A percentile compares a stretch with the other conserved stretches of the same genome.
Conservation (phyloP, 2,329 filamentous ascomycete genomes). For the Talaromyces sp. region DNA sequence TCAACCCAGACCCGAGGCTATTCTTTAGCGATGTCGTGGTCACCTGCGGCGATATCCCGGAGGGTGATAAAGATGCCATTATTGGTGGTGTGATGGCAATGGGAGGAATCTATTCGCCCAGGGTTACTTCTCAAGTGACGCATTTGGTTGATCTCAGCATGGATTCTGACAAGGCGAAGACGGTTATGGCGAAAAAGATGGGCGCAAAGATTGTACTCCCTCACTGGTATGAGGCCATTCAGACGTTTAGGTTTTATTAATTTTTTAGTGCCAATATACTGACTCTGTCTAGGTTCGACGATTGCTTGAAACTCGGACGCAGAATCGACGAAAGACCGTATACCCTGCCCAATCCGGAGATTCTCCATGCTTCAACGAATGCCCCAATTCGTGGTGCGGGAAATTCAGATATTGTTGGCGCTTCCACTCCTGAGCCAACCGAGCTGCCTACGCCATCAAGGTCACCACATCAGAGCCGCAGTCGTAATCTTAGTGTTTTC, state of each 20-base stretch:
- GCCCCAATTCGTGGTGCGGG: slow-evolving; percentile 53
- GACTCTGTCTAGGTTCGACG: slow-evolving; percentile 68
- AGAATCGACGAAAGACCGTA: slow-evolving; percentile 88
- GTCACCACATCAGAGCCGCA: slow-evolving; percentile 42
- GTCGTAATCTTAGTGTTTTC: slow-evolving; percentile 67
- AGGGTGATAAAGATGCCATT: slow-evolving; percentile 85
- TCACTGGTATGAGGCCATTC: slow-evolving; percentile 62
- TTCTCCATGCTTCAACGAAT: slow-evolving; percentile 58
- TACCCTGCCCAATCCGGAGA: slow-evolving; percentile 76
- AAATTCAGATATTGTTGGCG: slow-evolving; percentile 62
- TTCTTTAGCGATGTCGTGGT: slow-evolving; percentile 84
- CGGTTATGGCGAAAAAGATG: slow-evolving; percentile 60
- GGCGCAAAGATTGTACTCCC: slow-evolving; percentile 81
- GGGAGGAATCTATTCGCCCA: slow-evolving; percentile 73
- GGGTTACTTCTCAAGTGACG: slow-evolving; percentile 69
- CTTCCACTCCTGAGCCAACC: slow-evolving; percentile 52
- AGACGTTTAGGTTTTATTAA: not conserved
- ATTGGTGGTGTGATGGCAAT: slow-evolving; percentile 83
- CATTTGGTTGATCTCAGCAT: slow-evolving; percentile 80
- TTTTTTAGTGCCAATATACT: not conserved
- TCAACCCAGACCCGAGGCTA: slow-evolving; percentile 83
- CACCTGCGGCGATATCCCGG: slow-evolving; percentile 76
- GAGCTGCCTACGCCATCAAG: slow-evolving; percentile 27
- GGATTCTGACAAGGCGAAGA: slow-evolving; percentile 60
- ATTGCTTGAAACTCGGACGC: slow-evolving; percentile 88